A percentile compares a stretch with the other conserved stretches of the same genome.
Conservation (phyloP, 176 grass and related monocot genomes). For the Tillandsia leiboldiana region DNA sequence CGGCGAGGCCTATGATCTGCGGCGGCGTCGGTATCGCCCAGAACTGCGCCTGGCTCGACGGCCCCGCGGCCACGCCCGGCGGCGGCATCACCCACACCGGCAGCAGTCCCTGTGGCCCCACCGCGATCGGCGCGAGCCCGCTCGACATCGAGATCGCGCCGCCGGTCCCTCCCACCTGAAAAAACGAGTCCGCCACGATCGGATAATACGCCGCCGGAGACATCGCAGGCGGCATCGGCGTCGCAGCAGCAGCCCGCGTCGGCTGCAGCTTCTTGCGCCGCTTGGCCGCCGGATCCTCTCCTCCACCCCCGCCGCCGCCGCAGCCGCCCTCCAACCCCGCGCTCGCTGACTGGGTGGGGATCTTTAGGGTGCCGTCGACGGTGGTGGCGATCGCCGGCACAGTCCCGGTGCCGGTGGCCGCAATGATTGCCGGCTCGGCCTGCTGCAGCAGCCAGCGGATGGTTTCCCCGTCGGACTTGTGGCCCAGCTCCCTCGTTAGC, state of each 20-base stretch:
- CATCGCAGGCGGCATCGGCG: constrained; percentile 4
- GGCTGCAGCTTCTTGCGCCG: constrained; percentile 72
- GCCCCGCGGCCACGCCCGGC: constrained; percentile 28
- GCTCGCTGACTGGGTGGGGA: constrained; percentile 44
- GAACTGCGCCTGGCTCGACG: constrained; percentile 31
- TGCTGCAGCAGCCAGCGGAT: constrained; percentile 76
- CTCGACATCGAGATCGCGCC: constrained; percentile 47
- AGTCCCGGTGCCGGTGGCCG: constrained; percentile 76
- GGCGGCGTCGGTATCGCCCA: constrained; percentile 40
- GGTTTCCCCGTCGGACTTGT: constrained; percentile 29
- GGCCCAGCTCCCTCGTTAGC: constrained; percentile 66
- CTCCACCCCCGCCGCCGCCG: constrained; percentile 15
- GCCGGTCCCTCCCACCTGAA: constrained; percentile 26
- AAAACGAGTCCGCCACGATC: constrained; percentile 40
- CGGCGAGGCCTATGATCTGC: constrained; percentile 48
- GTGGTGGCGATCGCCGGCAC: constrained; percentile 65
- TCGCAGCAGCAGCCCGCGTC: constrained; percentile 27
- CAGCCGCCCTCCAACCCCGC: constrained; percentile 15
- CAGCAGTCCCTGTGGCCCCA: not conserved
- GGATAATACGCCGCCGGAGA: constrained; percentile 42
- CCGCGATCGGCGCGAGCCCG: constrained; percentile 44
- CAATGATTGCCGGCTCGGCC: constrained; percentile 67
- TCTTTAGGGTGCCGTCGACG: constrained; percentile 57
- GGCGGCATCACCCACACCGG: not conserved
- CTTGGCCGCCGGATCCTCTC: constrained; percentile 27